Evolutionary conservation across 768 basidiomycete genomes (phyloP).

Genomic region (Collybiopsis confluens): DNA sequence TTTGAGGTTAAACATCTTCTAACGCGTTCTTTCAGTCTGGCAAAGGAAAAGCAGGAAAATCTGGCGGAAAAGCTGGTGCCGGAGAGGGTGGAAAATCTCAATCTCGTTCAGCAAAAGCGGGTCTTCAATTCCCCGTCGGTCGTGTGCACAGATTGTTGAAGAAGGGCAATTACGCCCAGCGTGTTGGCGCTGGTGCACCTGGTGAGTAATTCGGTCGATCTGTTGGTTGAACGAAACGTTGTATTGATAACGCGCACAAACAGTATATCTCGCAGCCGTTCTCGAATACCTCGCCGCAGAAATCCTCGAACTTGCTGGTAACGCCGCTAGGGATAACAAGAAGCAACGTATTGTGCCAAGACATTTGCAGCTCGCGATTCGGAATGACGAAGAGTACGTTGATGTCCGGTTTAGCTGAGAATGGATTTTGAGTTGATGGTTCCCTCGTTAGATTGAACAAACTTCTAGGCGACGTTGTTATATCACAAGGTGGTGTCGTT

Average conservation of each 20-base stretch:
- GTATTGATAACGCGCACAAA: too few species aligned
- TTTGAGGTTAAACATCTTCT: background rate
- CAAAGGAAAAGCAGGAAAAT: constrained; percentile 11
- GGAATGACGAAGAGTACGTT: constrained; percentile 20
- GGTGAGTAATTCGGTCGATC: constrained; percentile 33
- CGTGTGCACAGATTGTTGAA: constrained; percentile 88
- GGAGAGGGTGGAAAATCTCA: constrained; percentile 27
- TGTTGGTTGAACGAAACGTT: too few species aligned
- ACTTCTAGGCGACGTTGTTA: constrained; percentile 64
- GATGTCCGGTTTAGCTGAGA: background rate
- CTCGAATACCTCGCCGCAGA: constrained; percentile 91
- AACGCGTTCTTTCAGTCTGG: too few species aligned
- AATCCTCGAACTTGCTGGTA: constrained; percentile 88
- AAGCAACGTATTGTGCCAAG: constrained; percentile 94
- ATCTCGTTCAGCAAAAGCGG: constrained; percentile 70
- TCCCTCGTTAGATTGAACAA: constrained; percentile 43
- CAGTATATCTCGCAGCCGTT: constrained; percentile 87
- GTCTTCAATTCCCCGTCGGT: constrained; percentile 85
- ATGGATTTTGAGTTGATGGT: constrained; percentile 12
- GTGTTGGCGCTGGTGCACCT: constrained; percentile 87
- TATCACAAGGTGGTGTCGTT: constrained; percentile 68
- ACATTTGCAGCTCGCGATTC: constrained; percentile 88
- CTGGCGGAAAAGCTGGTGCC: background rate
- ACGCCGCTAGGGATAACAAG: constrained; percentile 79
- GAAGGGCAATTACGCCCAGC: constrained; percentile 83